phyloP scores from a whole-genome alignment of 2,329 filamentous ascomycete species.

The Diaporthe sp. region DNA sequence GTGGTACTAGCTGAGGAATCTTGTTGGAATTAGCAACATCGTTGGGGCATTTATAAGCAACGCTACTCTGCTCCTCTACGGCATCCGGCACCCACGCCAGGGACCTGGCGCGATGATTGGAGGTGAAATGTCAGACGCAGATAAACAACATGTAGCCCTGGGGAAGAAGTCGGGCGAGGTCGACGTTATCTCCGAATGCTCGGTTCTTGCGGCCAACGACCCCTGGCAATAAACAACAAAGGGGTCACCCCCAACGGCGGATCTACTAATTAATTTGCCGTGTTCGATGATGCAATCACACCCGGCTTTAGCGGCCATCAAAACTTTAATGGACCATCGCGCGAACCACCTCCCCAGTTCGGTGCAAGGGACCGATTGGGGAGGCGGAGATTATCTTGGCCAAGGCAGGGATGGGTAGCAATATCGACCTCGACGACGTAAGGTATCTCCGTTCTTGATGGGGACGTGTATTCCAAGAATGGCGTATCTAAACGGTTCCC shows the following conservation, averaged over 20 bases:
- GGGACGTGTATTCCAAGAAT: neutral
- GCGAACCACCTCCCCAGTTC: slow-evolving; percentile 18
- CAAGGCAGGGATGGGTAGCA: slow-evolving; percentile 23
- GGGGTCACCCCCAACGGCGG: neutral
- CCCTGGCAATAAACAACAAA: neutral
- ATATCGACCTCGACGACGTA: slow-evolving; percentile 8
- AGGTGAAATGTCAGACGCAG: neutral
- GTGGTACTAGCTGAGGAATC: neutral
- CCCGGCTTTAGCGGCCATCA: slow-evolving; percentile 10
- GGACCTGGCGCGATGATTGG: neutral
- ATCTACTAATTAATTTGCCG: slow-evolving; percentile 10
- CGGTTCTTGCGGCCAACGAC: neutral
- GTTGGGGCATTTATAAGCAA: neutral
- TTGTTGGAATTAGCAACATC: neutral
- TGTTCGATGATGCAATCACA: slow-evolving; percentile 25
- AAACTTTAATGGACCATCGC: slow-evolving; percentile 10
- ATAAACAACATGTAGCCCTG: neutral
- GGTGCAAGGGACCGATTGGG: slow-evolving; percentile 4
- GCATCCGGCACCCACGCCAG: neutral
- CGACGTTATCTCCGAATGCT: neutral
- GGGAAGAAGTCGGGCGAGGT: neutral
- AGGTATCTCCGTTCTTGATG: neutral
- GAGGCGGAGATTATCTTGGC: slow-evolving; percentile 3
- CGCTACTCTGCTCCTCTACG: neutral
- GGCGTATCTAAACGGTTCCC: neutral